Conservation (phyloP, 768 basidiomycete species). For the Leccinum barrowsii region DNA sequence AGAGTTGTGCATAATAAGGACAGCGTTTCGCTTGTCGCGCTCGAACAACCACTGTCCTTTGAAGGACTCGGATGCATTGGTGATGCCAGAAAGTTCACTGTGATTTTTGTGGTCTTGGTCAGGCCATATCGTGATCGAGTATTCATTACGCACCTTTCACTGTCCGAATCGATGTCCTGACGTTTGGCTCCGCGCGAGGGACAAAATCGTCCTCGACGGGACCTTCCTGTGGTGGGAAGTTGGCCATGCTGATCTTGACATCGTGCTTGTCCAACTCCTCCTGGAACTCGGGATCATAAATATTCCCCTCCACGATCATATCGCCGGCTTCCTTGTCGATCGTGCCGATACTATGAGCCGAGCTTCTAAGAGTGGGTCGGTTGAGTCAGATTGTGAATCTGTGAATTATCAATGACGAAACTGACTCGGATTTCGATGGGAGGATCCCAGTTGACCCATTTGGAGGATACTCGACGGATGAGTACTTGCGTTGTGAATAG, state of each 20-base stretch:
- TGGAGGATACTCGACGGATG: slow-evolving; percentile 28
- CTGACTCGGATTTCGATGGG: slow-evolving; percentile 25
- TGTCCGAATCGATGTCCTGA: slow-evolving; percentile 10
- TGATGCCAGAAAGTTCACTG: slow-evolving; percentile 19
- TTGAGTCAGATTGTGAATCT: not conserved
- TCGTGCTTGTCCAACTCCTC: slow-evolving; percentile 11
- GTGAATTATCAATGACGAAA: not conserved
- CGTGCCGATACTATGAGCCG: slow-evolving; percentile 30
- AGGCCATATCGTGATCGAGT: not conserved
- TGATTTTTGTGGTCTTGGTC: not conserved
- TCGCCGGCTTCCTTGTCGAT: slow-evolving; percentile 31
- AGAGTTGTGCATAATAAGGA: slow-evolving; percentile 32
- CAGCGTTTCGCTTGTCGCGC: slow-evolving; percentile 24
- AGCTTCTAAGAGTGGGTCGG: slow-evolving; percentile 20
- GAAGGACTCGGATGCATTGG: slow-evolving; percentile 19
- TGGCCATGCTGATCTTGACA: slow-evolving; percentile 11
- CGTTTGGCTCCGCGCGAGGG: slow-evolving; percentile 17
- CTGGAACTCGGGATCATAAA: slow-evolving; percentile 29
- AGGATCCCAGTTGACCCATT: slow-evolving; percentile 39
- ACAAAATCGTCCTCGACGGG: slow-evolving; percentile 16
- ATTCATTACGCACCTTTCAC: slow-evolving; percentile 15
- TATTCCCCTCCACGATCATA: slow-evolving; percentile 33
- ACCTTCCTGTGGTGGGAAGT: slow-evolving; percentile 16
- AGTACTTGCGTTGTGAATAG: slow-evolving; percentile 17
- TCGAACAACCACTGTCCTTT: slow-evolving; percentile 35